Evolutionary conservation across 345 rosid species (phyloP).

Genomic region (Eucalyptus brandiana): DNA sequence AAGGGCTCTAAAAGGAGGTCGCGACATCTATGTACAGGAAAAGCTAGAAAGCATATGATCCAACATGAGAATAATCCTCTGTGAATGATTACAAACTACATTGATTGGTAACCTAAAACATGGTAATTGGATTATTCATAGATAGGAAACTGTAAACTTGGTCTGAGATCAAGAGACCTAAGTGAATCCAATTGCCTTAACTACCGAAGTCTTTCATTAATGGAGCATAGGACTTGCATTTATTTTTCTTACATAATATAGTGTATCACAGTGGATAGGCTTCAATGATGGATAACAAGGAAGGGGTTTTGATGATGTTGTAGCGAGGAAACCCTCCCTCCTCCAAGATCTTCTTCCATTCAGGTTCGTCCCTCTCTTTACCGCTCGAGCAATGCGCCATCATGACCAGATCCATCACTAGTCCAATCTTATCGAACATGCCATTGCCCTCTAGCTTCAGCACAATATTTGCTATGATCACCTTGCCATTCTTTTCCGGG

Average conservation of each 20-base stretch:
- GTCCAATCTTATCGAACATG: neutral
- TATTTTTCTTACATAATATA: neutral
- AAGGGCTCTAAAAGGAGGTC: too few relatives aligned
- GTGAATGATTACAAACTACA: neutral
- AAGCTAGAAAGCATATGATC: neutral
- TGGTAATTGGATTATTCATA: neutral
- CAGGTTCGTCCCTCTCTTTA: slow-evolving; percentile 3
- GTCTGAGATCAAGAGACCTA: neutral
- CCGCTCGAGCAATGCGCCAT: slow-evolving; percentile 5
- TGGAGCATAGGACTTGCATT: neutral
- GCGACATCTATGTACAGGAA: neutral
- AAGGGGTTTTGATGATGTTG: slow-evolving; percentile 5
- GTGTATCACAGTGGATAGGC: neutral
- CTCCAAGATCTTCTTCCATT: slow-evolving; percentile 15
- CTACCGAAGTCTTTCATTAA: neutral
- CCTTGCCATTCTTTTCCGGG: neutral
- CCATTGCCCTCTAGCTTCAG: neutral
- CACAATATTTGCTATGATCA: neutral
- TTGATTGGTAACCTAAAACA: neutral
- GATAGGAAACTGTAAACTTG: neutral
- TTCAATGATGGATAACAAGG: slow-evolving; percentile 5
- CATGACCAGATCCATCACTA: slow-evolving; percentile 7
- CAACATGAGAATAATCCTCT: neutral
- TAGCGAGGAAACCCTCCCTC: slow-evolving; percentile 19
- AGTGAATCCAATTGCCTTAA: neutral